Base-by-base conservation (phyloP, 306 rosid genomes). In the Morella rubra region DNA sequence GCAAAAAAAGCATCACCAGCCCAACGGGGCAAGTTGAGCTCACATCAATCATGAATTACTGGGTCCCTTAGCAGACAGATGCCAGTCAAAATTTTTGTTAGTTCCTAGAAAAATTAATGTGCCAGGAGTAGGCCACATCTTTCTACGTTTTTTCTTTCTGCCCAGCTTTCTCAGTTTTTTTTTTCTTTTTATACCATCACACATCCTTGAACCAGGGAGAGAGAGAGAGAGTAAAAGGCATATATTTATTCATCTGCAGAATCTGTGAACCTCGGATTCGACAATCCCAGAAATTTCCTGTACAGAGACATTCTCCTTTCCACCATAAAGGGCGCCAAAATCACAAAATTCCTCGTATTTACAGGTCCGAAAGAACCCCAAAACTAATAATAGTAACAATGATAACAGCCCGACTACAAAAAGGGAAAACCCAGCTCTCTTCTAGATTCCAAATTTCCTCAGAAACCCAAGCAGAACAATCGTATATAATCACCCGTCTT, bases 281-380 rank as follows among this genome's bases (percentile, higher is more conserved):
- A 85, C 86, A 86, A 86, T 87, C 83, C 79, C 79, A 86, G 89
- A 85, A 84, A 82, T 86, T 86, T 76, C 82, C 91, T 93, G 75
- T 93, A 91, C 98, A 90, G 64, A 80, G 73, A 83, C 79, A 79
- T 80, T 81, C 73, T 69, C 73, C 47, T 75, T 87, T 72, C 83
- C 82, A 76, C 76, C 72, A 81, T 76, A 85, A 76, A 72, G 81
- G 83, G 65, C 69, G 79, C 74, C 79, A 67, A 83, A 85, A 81
- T 85, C 86, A 82, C 86, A 91, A 87, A 90, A 94, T 88, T 90
- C 88, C 82, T 74, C 68, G 77, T 89, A 90, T 94, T 76, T 87
- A 91, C 97, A 91, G 62, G 83, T 87, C 73, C 75, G 79, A 77
- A 71, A 75, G 75, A 81, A 70, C 85, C 83, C 77, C 73, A 74